These are phyloP conservation scores for Fraxinus velutina DNA, from an alignment of 305 asterid genomes.

Conservation along the genomic window DNA sequence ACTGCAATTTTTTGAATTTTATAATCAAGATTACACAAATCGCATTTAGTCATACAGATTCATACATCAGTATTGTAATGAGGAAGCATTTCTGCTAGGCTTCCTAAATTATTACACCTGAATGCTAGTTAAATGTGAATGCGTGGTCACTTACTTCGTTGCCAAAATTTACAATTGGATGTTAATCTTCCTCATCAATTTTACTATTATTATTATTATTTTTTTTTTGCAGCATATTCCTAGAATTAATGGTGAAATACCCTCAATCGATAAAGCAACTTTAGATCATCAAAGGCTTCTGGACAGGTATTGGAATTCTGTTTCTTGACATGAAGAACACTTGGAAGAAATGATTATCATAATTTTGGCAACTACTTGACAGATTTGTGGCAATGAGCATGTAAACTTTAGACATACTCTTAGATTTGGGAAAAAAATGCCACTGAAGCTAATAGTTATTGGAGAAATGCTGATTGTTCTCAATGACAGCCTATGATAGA, in stretches of 20 bases:
- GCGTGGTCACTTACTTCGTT: neutral
- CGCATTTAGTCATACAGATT: neutral
- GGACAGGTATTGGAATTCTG: conserved; percentile 53
- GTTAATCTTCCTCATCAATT: neutral
- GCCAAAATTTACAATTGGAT: neutral
- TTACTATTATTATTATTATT: too few relatives aligned
- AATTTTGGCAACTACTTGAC: neutral
- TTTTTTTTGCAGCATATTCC: conserved; percentile 72
- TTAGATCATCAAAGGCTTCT: conserved; percentile 91
- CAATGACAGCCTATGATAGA: neutral
- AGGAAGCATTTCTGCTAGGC: neutral
- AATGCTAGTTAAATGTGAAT: neutral
- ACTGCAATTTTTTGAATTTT: neutral
- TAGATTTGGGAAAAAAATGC: conserved; percentile 1
- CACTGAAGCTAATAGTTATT: neutral
- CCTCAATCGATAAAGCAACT: conserved; percentile 85
- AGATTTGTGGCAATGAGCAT: neutral
- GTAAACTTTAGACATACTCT: neutral
- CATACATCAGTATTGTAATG: neutral
- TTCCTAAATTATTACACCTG: neutral
- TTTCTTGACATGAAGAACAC: neutral
- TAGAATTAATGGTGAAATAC: conserved; percentile 84
- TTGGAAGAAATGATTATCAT: neutral
- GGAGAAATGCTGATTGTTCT: neutral
- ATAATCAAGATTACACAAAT: conserved; percentile 5